These are phyloP conservation scores for Wickerhamomyces canadensis DNA, from an alignment of 805 yeast species.

Conservation along the genomic window DNA sequence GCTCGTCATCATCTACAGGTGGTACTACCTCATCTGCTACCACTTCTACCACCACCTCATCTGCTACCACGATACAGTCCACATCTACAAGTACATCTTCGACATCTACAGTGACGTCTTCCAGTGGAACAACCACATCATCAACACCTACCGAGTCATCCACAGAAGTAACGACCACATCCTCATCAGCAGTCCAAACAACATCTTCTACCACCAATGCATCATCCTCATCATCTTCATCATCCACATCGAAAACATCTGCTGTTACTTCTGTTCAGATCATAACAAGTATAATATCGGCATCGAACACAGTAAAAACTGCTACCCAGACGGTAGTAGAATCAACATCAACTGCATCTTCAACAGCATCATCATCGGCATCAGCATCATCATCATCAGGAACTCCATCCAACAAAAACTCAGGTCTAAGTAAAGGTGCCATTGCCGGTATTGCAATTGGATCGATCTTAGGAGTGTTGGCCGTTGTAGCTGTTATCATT, in stretches of 20 bases:
- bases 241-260: background rate
- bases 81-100: background rate
- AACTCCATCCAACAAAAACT: too few species aligned
- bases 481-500: background rate
- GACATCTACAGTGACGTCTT: background rate
- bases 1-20: slow-evolving; percentile 1
- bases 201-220: background rate
- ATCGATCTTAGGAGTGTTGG: background rate
- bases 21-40: slow-evolving; percentile 4
- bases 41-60: slow-evolving; percentile 2
- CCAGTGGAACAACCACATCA: background rate
- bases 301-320: background rate
- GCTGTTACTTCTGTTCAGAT: background rate
- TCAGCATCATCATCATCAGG: background rate
- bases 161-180: background rate
- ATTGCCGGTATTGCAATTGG: slow-evolving; percentile 1
- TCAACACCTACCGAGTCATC: background rate
- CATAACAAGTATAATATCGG: background rate
- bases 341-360: background rate
- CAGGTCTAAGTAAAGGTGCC: slow-evolving; percentile 2
- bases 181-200: background rate
- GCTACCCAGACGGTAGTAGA: background rate
- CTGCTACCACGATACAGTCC: slow-evolving; percentile 8
- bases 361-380: background rate
- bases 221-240: background rate